Conservation (phyloP, 163 green algal genomes). For the Scenedesmus sp. region DNA sequence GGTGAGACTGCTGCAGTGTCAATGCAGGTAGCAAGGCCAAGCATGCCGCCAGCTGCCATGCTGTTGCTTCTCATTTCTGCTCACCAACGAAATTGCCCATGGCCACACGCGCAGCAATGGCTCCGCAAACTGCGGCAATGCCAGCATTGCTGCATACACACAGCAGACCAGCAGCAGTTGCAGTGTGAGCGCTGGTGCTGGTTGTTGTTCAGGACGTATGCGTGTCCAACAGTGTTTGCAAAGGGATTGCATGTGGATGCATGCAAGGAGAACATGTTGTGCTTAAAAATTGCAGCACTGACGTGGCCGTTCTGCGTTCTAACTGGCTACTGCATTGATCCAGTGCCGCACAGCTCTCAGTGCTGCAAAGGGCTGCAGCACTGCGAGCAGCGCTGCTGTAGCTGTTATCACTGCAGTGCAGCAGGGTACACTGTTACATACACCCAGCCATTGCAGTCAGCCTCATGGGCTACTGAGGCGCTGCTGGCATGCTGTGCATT, state of each 20-base stretch:
- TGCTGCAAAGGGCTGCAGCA: too few species aligned
- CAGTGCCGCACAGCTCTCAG: too few species aligned
- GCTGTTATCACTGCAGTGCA: too few species aligned
- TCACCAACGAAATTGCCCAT: conserved; percentile 91
- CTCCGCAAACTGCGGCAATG: conserved; percentile 77
- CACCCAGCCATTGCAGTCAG: too few species aligned
- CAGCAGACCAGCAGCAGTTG: neutral
- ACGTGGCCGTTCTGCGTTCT: too few species aligned
- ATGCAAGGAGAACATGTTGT: too few species aligned
- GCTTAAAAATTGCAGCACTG: too few species aligned
- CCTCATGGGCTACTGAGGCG: neutral
- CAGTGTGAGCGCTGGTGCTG: neutral
- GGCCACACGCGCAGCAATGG: conserved; percentile 85
- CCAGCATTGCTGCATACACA: conserved; percentile 47
- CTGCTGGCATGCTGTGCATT: neutral
- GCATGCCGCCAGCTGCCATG: neutral
- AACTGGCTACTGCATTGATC: too few species aligned
- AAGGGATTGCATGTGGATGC: too few species aligned
- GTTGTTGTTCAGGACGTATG: neutral
- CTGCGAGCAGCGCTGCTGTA: too few species aligned
- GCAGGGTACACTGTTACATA: too few species aligned
- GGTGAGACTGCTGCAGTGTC: neutral
- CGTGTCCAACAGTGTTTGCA: neutral
- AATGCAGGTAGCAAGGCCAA: too few species aligned
- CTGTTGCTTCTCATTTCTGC: neutral